Conservation (phyloP, 331 rosid species). For the Rhamnella rubrinervis region DNA sequence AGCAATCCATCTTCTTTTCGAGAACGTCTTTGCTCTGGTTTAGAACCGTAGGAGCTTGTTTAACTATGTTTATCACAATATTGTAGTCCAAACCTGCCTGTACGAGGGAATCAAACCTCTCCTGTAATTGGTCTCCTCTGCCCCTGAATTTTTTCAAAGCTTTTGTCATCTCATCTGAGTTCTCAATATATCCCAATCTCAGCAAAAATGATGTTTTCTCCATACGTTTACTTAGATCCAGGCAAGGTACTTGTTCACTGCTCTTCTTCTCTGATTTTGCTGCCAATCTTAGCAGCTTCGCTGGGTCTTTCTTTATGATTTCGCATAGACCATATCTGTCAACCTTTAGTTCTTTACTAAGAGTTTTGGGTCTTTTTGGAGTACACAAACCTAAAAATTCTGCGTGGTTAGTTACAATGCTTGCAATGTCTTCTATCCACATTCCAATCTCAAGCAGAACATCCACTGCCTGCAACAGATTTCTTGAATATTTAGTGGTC, state of each 20-base stretch:
- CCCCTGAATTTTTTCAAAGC: conserved; percentile 63
- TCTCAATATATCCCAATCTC: conserved; percentile 61
- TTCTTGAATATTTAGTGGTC: conserved; percentile 36
- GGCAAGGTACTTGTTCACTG: conserved; percentile 15
- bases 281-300: conserved; percentile 46
- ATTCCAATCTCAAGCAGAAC: conserved; percentile 56
- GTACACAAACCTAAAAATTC: conserved; percentile 39
- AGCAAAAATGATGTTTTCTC: conserved; percentile 64
- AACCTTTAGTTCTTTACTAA: conserved; percentile 52
- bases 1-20: conserved; percentile 58
- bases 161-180: conserved; percentile 75
- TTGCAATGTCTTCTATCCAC: conserved; percentile 48
- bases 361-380: conserved; percentile 55
- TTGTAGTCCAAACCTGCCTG: conserved; percentile 76
- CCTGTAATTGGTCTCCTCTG: conserved; percentile 76
- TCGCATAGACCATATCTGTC: conserved; percentile 41
- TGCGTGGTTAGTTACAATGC: conserved; percentile 40
- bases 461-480: conserved; percentile 47
- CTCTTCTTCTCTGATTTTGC: conserved; percentile 34
- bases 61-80: conserved; percentile 44
- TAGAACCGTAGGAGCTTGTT: conserved; percentile 59
- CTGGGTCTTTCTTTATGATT: conserved; percentile 57
- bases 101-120: conserved; percentile 78
- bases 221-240: conserved; percentile 33
- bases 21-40: conserved; percentile 48